Percentiles rank a stretch among this genome's conserved stretches.
phyloP scores from a whole-genome alignment of 1,139 yeast genomes.

The Kodamaea suecica region DNA sequence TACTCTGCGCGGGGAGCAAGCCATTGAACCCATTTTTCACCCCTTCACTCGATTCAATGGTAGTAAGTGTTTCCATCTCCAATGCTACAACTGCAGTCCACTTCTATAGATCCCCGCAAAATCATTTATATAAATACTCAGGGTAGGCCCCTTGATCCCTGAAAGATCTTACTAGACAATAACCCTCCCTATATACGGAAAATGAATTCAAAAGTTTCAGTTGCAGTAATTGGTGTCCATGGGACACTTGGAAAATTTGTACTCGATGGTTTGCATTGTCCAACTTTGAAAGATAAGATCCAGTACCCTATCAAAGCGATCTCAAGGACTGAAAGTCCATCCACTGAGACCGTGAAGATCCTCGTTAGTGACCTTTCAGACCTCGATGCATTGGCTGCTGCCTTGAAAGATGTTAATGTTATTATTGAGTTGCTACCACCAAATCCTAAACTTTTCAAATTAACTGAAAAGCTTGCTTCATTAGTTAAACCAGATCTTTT shows the following conservation, averaged over 20 bases:
- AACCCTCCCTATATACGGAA: no score
- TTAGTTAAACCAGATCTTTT: slow-evolving; percentile 48
- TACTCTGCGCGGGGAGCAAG: no score
- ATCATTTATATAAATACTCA: no score
- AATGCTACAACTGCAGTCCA: no score
- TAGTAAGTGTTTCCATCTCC: no score
- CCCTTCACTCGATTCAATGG: no score
- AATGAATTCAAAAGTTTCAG: neutral
- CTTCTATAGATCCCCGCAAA: no score
- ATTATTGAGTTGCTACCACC: slow-evolving; percentile 44
- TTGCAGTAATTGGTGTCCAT: slow-evolving; percentile 54
- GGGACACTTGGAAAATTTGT: slow-evolving; percentile 52
- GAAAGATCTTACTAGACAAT: no score
- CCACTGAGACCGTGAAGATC: slow-evolving; percentile 38
- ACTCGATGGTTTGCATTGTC: slow-evolving; percentile 41
- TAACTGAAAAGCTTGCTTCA: slow-evolving; percentile 32
- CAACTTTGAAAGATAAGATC: slow-evolving; percentile 42
- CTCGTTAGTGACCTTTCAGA: slow-evolving; percentile 17
- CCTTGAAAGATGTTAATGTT: slow-evolving; percentile 49
- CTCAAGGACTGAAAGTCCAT: slow-evolving; percentile 38
- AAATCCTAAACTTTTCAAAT: slow-evolving; percentile 20
- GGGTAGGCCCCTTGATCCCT: no score
- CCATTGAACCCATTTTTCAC: no score
- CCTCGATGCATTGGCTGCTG: slow-evolving; percentile 24
- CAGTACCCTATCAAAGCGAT: slow-evolving; percentile 50